Percentiles rank a stretch among this genome's conserved stretches.
These are phyloP conservation scores for Abrus precatorius DNA, from an alignment of 306 rosid genomes.

Conservation along the genomic window DNA sequence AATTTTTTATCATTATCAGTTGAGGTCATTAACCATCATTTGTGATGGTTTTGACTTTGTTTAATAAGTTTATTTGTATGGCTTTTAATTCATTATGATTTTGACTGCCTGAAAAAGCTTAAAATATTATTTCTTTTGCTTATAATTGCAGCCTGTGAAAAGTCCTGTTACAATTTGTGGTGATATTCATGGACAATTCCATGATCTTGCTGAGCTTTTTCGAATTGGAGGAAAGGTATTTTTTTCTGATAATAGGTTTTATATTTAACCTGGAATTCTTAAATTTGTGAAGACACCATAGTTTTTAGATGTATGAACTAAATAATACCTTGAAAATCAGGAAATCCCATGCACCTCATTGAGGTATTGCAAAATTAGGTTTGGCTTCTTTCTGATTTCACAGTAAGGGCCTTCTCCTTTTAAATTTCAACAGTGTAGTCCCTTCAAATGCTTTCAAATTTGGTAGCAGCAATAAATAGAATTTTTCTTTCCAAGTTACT, in stretches of 20 bases:
- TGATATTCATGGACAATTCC: constrained; percentile 98
- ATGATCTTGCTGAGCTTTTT: constrained; percentile 98
- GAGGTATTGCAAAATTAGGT: neutral
- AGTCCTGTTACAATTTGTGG: constrained; percentile 98
- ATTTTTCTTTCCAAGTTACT: constrained; percentile 19
- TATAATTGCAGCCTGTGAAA: constrained; percentile 83
- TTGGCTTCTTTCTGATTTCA: constrained; percentile 11
- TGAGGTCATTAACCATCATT: neutral
- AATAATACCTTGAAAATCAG: constrained; percentile 5
- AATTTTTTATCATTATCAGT: constrained; percentile 18
- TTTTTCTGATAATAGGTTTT: constrained; percentile 34
- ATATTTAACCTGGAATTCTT: constrained; percentile 22
- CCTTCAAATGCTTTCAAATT: neutral
- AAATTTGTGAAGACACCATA: constrained; percentile 12
- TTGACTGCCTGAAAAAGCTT: constrained; percentile 31
- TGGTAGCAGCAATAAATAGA: neutral
- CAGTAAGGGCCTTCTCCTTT: constrained; percentile 16
- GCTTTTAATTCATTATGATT: constrained; percentile 35
- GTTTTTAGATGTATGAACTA: constrained; percentile 31
- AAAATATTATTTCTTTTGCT: constrained; percentile 37
- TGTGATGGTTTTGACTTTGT: constrained; percentile 32
- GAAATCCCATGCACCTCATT: neutral
- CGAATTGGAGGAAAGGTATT: constrained; percentile 98
- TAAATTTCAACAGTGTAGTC: neutral
- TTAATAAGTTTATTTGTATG: neutral